Evolutionary conservation across 345 rosid species (phyloP).

Genomic region (Bruguiera sexangula): DNA sequence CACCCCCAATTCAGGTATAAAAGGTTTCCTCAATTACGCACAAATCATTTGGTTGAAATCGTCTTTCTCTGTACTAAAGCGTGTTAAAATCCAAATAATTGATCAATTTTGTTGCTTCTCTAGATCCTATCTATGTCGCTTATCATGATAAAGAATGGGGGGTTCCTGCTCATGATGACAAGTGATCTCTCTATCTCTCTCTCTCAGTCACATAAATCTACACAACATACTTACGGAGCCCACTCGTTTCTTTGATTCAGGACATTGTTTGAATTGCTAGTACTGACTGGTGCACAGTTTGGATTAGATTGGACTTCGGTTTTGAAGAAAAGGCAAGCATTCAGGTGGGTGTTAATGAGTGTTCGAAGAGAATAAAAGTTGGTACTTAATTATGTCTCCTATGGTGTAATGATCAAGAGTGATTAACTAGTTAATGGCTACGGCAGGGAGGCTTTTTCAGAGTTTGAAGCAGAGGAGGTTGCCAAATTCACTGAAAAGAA

Average conservation of each 20-base stretch:
- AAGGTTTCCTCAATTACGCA: no score
- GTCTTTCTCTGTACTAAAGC: no score
- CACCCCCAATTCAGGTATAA: constrained; percentile 58
- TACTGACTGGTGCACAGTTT: constrained; percentile 67
- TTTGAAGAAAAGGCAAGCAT: constrained; percentile 52
- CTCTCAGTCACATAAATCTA: background rate
- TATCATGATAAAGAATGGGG: constrained; percentile 89
- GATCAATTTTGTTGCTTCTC: no score
- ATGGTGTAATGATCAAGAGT: no score
- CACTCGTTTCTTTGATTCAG: constrained; percentile 25
- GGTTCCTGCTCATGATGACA: constrained; percentile 71
- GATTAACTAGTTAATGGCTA: background rate
- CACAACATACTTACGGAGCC: background rate
- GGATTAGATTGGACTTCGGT: constrained; percentile 79
- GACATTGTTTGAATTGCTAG: constrained; percentile 57
- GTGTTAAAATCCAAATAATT: no score
- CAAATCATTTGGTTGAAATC: no score
- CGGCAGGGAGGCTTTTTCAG: constrained; percentile 57
- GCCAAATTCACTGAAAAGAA: constrained; percentile 48
- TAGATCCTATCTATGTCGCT: constrained; percentile 68
- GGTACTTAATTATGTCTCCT: background rate
- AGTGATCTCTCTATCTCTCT: constrained; percentile 22
- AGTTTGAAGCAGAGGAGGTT: constrained; percentile 51
- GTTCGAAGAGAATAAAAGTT: no score
- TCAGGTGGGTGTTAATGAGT: constrained; percentile 35